Evolutionary conservation across 352 stramenopile species (phyloP), one percentile per base, ranked within the genome.

Genomic region (Pelagophyceae sp.): DNA sequence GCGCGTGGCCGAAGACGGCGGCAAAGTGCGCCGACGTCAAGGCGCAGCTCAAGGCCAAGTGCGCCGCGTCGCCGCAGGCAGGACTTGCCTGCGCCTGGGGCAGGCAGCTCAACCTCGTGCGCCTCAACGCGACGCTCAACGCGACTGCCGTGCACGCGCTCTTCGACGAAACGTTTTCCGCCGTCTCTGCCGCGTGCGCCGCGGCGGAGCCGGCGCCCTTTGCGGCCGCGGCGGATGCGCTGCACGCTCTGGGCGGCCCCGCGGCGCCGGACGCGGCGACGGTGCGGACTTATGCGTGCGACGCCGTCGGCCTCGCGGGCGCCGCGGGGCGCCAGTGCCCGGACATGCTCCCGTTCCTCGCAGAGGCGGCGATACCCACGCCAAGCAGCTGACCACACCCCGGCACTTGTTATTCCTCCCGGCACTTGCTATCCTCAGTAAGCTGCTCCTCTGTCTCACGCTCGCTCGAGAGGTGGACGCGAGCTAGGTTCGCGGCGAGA

Each of bases 271-370:
- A 27, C 3, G 1, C 33, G 6, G 61, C 29, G 31, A n/a, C 6
- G 1, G 31, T 71, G n/a, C 3, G 15, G n/a, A 40, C 1, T 2
- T 6, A 37, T 31, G 61, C 61, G 29, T 71, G 61, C 61, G 2
- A 17, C 27, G 31, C 25, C 61, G 29, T 71, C 61, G 61, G n/a
- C 3, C 17, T 2, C 29, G 29, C 38, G n/a, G 31, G 6, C 61
- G 6, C 6, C 6, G 33, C 33, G n/a, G 61, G n/a, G 3, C 19
- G 15, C 29, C 27, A 71, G 61, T 71, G 61, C 61, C 61, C 61
- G 3, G 61, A 37, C 29, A 71, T 71, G 61, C 61, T 71, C 29
- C 61, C 61, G n/a, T 31, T 71, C 31, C 3, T 71, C 61, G 29
- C 29, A 27, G 61, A 35, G 2, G 61, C 61, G 3, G 61, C 45